Percentiles rank a stretch among this genome's conserved stretches.
These are phyloP conservation scores for Venturia oleaginea DNA, from an alignment of 2,329 filamentous ascomycete species.

Conservation along the genomic window DNA sequence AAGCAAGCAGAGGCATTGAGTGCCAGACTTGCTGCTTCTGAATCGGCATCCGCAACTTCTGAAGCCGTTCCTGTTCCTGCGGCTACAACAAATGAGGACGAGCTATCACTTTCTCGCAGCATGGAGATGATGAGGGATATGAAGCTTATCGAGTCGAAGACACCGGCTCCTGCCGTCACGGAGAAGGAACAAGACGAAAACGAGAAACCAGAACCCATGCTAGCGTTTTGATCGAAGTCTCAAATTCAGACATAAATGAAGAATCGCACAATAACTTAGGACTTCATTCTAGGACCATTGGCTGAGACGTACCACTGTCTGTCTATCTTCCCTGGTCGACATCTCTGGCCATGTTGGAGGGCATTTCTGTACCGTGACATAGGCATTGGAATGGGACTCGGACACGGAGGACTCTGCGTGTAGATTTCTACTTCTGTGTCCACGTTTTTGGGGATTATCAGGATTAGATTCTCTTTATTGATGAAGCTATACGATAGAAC, in stretches of 20 bases:
- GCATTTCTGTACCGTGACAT: no score
- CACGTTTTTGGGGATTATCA: no score
- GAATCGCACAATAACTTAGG: no score
- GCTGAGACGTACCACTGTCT: no score
- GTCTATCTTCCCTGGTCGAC: no score
- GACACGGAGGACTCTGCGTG: no score
- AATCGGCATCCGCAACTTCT: neutral
- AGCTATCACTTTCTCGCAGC: neutral
- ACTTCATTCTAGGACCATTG: no score
- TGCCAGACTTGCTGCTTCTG: neutral
- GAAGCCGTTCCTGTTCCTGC: neutral
- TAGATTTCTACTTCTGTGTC: no score
- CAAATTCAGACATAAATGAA: neutral
- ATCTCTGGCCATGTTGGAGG: no score
- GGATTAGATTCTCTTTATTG: no score
- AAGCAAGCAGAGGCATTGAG: constrained; percentile 2
- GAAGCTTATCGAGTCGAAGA: neutral
- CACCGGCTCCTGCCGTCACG: neutral
- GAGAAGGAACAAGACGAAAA: neutral
- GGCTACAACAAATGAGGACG: neutral
- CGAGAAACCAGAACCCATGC: neutral
- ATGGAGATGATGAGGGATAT: constrained; percentile 8
- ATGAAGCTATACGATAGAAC: no score
- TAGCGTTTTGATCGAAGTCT: neutral
- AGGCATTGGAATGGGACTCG: no score